phyloP scores from a whole-genome alignment of 192 early-diverging fungal species.

The Phlyctochytrium planicorne region DNA sequence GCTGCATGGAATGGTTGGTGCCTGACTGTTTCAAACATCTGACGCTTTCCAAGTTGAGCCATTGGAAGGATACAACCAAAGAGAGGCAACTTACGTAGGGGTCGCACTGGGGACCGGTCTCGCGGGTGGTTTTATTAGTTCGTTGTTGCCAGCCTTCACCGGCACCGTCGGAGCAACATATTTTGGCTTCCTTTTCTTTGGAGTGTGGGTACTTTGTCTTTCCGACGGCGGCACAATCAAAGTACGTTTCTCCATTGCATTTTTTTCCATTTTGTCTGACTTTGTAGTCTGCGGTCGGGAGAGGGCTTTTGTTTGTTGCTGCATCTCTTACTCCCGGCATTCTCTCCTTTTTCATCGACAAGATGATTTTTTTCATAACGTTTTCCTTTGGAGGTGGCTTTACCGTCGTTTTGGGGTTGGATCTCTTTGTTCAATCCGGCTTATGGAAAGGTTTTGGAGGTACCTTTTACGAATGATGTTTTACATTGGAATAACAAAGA shows the following conservation, averaged over 20 bases:
- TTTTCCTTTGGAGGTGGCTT: not conserved
- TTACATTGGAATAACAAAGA: too few species aligned
- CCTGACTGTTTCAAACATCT: not conserved
- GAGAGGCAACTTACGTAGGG: conserved; percentile 9
- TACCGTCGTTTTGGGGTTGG: conserved; percentile 8
- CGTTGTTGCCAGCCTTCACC: not conserved
- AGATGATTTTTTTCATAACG: not conserved
- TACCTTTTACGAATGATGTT: too few species aligned
- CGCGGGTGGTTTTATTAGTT: conserved; percentile 10
- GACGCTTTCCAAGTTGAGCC: conserved; percentile 10
- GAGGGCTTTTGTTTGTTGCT: conserved; percentile 7
- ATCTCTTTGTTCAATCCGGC: conserved; percentile 4
- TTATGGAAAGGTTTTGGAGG: conserved; percentile 5
- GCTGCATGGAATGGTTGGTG: conserved; percentile 19
- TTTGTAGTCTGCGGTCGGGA: not conserved
- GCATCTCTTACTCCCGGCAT: not conserved
- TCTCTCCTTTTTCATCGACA: conserved; percentile 5
- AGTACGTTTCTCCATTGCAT: not conserved
- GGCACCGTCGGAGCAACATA: not conserved
- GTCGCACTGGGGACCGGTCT: conserved; percentile 5
- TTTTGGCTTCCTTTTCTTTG: not conserved
- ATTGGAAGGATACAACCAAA: conserved; percentile 6
- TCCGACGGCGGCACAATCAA: conserved; percentile 10
- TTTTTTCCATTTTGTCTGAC: not conserved
- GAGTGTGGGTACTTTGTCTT: conserved; percentile 7